Evolutionary conservation across 495 filamentous ascomycete genomes (phyloP).

Genomic region (Xylaria cubensis): DNA sequence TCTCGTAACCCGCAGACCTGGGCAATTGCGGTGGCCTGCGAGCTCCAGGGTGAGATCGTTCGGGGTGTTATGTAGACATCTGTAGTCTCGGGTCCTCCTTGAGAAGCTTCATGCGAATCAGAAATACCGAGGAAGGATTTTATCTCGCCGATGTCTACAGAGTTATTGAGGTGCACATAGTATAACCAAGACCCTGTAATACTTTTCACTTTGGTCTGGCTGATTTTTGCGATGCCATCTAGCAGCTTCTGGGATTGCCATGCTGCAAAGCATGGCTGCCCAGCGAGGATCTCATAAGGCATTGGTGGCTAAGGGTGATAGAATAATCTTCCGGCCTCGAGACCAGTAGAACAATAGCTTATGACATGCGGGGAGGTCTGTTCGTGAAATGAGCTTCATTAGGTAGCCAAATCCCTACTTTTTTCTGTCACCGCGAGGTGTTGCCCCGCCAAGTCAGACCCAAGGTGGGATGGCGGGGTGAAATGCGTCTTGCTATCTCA

Average conservation of each 20-base stretch:
- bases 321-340: conserved; percentile 3
- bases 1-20: conserved; percentile 84
- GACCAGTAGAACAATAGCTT: not conserved
- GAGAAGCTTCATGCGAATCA: conserved; percentile 45
- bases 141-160: conserved; percentile 33
- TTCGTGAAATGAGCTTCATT: not conserved
- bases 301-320: conserved; percentile 28
- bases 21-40: conserved; percentile 91
- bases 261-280: conserved; percentile 58
- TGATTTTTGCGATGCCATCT: conserved; percentile 53
- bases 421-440: not conserved
- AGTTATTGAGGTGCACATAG: conserved; percentile 51
- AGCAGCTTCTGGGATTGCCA: conserved; percentile 58
- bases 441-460: conserved; percentile 26
- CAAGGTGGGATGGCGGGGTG: conserved; percentile 22
- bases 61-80: conserved; percentile 74
- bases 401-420: conserved; percentile 2
- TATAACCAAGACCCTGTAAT: conserved; percentile 60
- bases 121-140: conserved; percentile 39
- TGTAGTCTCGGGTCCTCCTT: conserved; percentile 44
- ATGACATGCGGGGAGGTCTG: conserved; percentile 6
- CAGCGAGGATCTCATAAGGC: conserved; percentile 47
- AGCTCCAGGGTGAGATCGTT: conserved; percentile 96
- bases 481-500: not conserved
- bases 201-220: conserved; percentile 47